These are phyloP conservation scores for Blastobotrys mokoenaii DNA, from an alignment of 805 yeast species.

Conservation along the genomic window DNA sequence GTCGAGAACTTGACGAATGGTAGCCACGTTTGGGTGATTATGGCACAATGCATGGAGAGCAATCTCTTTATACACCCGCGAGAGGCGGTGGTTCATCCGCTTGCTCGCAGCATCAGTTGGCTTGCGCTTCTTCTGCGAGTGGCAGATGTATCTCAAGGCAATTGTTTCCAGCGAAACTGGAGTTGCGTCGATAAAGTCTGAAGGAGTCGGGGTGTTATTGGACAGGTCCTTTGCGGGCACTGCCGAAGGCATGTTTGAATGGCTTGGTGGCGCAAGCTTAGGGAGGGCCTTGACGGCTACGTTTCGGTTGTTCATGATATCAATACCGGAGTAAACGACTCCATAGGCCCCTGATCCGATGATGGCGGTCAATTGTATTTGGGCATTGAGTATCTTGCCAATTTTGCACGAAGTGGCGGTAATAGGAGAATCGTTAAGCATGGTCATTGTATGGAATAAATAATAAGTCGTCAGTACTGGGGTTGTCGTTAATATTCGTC, in stretches of 20 bases:
- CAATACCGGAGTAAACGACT: constrained; percentile 61
- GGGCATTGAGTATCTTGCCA: too few species aligned
- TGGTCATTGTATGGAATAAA: too few species aligned
- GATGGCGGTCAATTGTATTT: constrained; percentile 1
- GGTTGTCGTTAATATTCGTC: too few species aligned
- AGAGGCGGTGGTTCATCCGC: constrained; percentile 6
- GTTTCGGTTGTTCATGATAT: constrained; percentile 39
- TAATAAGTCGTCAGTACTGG: too few species aligned
- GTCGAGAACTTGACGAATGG: constrained; percentile 66
- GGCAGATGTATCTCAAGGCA: not conserved
- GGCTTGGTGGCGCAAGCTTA: constrained; percentile 4
- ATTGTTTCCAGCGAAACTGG: constrained; percentile 16
- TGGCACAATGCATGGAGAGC: constrained; percentile 67
- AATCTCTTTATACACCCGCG: constrained; percentile 43
- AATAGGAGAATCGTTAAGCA: too few species aligned
- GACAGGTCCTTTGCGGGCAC: not conserved
- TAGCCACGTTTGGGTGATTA: constrained; percentile 63
- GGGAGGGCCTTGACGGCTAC: constrained; percentile 60
- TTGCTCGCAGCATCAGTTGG: not conserved
- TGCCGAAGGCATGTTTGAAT: not conserved
- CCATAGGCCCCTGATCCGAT: constrained; percentile 87
- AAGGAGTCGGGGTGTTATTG: not conserved
- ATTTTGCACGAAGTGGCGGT: too few species aligned
- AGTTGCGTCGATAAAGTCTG: not conserved
- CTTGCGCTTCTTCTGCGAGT: not conserved